phyloP scores from a whole-genome alignment of 257 asterid genomes.

The Lycium ferocissimum region DNA sequence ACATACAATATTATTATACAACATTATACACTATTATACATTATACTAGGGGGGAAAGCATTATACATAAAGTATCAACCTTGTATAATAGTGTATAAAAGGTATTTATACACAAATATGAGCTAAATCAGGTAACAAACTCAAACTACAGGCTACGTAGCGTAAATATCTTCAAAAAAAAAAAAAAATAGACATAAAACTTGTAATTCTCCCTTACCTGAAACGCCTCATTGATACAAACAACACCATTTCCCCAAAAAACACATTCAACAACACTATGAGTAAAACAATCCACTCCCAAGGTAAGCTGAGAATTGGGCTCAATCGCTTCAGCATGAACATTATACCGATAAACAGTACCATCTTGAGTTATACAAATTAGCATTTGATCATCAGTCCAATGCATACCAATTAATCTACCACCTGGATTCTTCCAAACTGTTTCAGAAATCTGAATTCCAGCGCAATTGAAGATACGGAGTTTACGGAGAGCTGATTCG shows the following conservation, averaged over 20 bases:
- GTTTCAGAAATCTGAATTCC: conserved; percentile 78
- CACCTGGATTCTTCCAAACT: conserved; percentile 91
- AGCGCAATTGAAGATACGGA: conserved; percentile 88
- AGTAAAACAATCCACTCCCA: conserved; percentile 72
- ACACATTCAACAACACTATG: conserved; percentile 85
- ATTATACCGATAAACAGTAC: conserved; percentile 78
- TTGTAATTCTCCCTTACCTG: conserved; percentile 36
- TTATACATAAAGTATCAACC: no score
- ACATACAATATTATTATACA: no score
- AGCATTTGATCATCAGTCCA: conserved; percentile 87
- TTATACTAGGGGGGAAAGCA: no score
- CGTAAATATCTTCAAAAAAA: no score
- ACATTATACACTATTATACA: no score
- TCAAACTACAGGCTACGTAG: no score
- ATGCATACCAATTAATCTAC: conserved; percentile 78
- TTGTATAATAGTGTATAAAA: no score
- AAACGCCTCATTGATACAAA: conserved; percentile 82
- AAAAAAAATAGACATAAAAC: no score
- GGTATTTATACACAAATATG: no score
- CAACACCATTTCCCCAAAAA: conserved; percentile 92
- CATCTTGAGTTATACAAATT: conserved; percentile 89
- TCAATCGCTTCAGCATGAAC: conserved; percentile 67
- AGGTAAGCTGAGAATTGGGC: conserved; percentile 49
- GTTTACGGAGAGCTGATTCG: conserved; percentile 92
- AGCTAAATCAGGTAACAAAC: no score